phyloP scores from a whole-genome alignment of 495 filamentous ascomycete species.

The Aspergillus hancockii region DNA sequence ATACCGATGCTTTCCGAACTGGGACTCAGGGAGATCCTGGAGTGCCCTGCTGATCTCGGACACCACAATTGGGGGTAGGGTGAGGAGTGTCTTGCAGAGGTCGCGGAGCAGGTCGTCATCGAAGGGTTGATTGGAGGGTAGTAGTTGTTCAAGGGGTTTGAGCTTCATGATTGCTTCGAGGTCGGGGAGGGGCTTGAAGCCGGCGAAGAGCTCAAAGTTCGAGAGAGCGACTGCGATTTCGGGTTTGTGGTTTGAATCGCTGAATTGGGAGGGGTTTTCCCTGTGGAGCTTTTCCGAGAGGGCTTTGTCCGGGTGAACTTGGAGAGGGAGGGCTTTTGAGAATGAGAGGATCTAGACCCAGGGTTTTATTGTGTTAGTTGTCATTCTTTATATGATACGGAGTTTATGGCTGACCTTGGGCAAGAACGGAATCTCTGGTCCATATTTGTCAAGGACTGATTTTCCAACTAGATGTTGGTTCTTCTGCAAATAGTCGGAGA shows the following conservation, averaged over 20 bases:
- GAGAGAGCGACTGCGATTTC: conserved; percentile 77
- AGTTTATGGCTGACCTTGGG: conserved; percentile 57
- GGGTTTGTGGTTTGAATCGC: conserved; percentile 78
- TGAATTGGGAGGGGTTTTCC: conserved; percentile 63
- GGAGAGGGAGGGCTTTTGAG: conserved; percentile 75
- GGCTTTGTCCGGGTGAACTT: conserved; percentile 72
- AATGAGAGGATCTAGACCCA: conserved; percentile 71
- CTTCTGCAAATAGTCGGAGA: conserved; percentile 65
- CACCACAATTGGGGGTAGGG: conserved; percentile 52
- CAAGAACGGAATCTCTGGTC: conserved; percentile 67
- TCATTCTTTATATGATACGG: neutral
- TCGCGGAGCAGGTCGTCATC: conserved; percentile 61
- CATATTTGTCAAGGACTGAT: conserved; percentile 62
- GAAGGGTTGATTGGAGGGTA: conserved; percentile 50
- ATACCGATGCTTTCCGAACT: conserved; percentile 56
- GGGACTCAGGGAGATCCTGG: conserved; percentile 40
- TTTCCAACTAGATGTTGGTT: conserved; percentile 68
- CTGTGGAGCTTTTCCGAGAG: conserved; percentile 64
- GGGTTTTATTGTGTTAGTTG: neutral
- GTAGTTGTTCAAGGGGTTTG: conserved; percentile 53
- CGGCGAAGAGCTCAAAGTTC: conserved; percentile 78
- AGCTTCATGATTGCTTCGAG: conserved; percentile 62
- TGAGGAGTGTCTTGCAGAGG: conserved; percentile 58
- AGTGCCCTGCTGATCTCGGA: conserved; percentile 52
- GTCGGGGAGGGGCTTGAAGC: conserved; percentile 66